Percentiles rank a stretch among this genome's conserved stretches.
phyloP scores from a whole-genome alignment of 139 green algal species.

The Chlorella ohadii region DNA sequence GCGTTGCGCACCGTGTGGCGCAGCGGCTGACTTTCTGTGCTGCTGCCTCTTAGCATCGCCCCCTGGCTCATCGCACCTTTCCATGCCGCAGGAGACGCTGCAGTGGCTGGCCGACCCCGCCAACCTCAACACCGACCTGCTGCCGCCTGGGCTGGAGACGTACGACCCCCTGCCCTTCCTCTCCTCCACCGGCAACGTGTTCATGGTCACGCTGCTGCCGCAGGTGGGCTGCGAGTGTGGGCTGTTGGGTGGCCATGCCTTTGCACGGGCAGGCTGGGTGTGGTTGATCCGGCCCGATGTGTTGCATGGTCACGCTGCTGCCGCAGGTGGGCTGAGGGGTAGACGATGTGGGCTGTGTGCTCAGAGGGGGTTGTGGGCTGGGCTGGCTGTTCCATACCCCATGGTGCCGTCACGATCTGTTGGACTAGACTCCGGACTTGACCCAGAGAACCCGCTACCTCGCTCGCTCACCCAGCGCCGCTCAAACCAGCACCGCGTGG shows the following conservation, averaged over 20 bases:
- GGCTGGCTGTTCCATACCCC: too few relatives aligned
- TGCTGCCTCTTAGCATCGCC: conserved; percentile 81
- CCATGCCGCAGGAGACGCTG: conserved; percentile 74
- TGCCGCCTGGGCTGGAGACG: conserved; percentile 74
- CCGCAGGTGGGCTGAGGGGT: conserved; percentile 29
- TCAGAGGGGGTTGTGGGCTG: too few relatives aligned
- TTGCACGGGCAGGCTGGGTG: too few relatives aligned
- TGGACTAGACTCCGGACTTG: too few relatives aligned
- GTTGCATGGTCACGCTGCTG: conserved; percentile 42
- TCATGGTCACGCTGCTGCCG: conserved; percentile 42
- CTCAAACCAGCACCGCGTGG: too few relatives aligned
- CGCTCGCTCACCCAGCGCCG: too few relatives aligned
- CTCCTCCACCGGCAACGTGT: conserved; percentile 66
- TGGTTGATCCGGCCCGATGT: too few relatives aligned
- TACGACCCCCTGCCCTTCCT: conserved; percentile 85
- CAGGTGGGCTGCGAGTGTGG: conserved; percentile 15
- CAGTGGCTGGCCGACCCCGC: conserved; percentile 77
- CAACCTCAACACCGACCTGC: conserved; percentile 64
- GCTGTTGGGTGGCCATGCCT: background rate
- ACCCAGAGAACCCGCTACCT: too few relatives aligned
- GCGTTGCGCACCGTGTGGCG: background rate
- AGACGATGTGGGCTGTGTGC: background rate
- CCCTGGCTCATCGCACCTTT: too few relatives aligned
- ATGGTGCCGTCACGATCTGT: too few relatives aligned
- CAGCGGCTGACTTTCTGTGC: background rate